A percentile compares a stretch with the other conserved stretches of the same genome.
phyloP scores from a whole-genome alignment of 2,329 filamentous ascomycete species.

The Chaetomium strumarium region DNA sequence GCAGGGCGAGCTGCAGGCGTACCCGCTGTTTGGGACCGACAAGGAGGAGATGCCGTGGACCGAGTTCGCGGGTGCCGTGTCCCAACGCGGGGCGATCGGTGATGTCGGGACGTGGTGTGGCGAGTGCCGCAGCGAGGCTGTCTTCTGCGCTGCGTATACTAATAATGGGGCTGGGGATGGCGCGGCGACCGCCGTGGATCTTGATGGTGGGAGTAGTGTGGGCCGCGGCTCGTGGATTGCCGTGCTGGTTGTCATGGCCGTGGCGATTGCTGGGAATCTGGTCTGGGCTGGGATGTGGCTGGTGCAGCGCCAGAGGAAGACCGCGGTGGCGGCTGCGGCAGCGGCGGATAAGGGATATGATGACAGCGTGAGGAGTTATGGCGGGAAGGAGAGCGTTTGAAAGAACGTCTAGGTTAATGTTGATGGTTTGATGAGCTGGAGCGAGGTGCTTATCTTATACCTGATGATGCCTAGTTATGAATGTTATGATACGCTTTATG shows the following conservation, averaged over 20 bases:
- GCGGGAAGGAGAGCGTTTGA: too few relatives aligned
- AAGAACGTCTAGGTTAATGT: too few relatives aligned
- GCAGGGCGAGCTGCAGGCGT: constrained; percentile 47
- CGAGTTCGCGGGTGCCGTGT: constrained; percentile 59
- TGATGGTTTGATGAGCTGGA: too few relatives aligned
- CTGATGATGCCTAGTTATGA: too few relatives aligned
- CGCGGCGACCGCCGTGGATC: background rate
- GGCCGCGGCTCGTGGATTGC: constrained; percentile 4
- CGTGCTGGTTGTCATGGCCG: constrained; percentile 10
- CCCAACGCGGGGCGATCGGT: constrained; percentile 22
- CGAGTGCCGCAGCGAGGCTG: constrained; percentile 67
- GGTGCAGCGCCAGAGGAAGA: background rate
- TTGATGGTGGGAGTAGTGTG: background rate
- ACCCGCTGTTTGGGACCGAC: constrained; percentile 55
- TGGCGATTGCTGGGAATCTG: constrained; percentile 4
- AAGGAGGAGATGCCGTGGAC: constrained; percentile 57
- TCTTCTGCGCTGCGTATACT: constrained; percentile 48
- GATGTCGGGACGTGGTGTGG: constrained; percentile 70
- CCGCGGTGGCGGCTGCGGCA: too few relatives aligned
- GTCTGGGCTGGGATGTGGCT: constrained; percentile 3
- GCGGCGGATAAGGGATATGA: too few relatives aligned
- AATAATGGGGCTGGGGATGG: background rate
- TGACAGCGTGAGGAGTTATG: too few relatives aligned
- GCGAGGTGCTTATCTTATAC: too few relatives aligned
- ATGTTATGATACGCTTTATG: too few relatives aligned